These are phyloP conservation scores for Cryphonectria nitschkei DNA, from an alignment of 2,329 filamentous ascomycete species.

Conservation along the genomic window DNA sequence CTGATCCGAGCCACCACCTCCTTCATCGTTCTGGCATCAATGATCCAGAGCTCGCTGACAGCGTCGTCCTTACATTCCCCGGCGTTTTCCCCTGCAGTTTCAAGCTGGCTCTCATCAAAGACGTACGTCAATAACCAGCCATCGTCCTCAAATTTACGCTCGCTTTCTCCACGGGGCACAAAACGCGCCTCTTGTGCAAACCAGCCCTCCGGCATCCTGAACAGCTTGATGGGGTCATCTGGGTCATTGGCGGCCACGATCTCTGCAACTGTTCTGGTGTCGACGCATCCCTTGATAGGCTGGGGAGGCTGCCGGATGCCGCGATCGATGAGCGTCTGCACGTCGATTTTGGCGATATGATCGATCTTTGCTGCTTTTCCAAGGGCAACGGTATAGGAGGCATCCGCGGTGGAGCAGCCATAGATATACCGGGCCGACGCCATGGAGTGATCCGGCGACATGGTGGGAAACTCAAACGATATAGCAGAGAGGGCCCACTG, in stretches of 20 bases:
- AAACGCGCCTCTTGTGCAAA: constrained; percentile 72
- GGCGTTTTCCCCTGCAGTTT: constrained; percentile 50
- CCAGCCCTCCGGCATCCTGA: constrained; percentile 62
- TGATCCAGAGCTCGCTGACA: constrained; percentile 68
- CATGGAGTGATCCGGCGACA: constrained; percentile 61
- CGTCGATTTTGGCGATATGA: constrained; percentile 65
- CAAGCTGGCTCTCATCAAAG: constrained; percentile 69
- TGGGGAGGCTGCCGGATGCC: constrained; percentile 51
- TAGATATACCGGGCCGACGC: constrained; percentile 63
- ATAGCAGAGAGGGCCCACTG: constrained; percentile 69
- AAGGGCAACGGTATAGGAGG: constrained; percentile 61
- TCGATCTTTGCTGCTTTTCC: constrained; percentile 70
- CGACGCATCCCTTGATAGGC: constrained; percentile 64
- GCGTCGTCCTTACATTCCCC: constrained; percentile 50
- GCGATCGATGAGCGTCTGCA: constrained; percentile 53
- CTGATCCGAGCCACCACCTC: constrained; percentile 61
- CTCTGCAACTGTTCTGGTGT: constrained; percentile 56
- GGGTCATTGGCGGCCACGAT: constrained; percentile 50
- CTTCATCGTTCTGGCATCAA: constrained; percentile 66
- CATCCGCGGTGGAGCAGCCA: constrained; percentile 64
- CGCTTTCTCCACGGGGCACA: constrained; percentile 47
- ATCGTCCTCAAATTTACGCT: constrained; percentile 59
- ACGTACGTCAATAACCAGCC: constrained; percentile 71
- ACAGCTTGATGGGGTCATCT: constrained; percentile 63
- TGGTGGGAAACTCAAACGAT: constrained; percentile 69